Conservation (phyloP, 2,329 filamentous ascomycete species). For the Colletotrichum nymphaeae region DNA sequence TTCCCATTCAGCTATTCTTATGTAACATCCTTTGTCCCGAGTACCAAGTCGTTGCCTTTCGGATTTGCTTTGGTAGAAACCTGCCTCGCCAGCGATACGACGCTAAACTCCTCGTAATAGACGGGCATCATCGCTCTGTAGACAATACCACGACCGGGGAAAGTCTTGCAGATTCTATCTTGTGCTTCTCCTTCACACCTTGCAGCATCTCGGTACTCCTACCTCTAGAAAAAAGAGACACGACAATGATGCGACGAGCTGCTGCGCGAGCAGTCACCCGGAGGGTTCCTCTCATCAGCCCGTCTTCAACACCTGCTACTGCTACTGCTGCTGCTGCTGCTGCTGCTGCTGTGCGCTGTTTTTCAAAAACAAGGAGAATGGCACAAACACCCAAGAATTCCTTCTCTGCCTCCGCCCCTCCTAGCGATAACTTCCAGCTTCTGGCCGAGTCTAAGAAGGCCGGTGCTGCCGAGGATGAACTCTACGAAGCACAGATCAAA, state of each 20-base stretch:
- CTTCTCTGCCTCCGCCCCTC: constrained; percentile 39
- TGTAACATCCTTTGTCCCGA: constrained; percentile 13
- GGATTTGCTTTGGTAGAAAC: constrained; percentile 4
- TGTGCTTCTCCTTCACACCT: background rate
- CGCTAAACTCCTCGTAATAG: background rate
- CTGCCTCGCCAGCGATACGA: constrained; percentile 2
- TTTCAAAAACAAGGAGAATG: constrained; percentile 48
- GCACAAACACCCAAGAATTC: constrained; percentile 34
- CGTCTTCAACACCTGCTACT: constrained; percentile 35
- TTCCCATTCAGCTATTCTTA: background rate
- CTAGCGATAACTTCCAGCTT: constrained; percentile 87
- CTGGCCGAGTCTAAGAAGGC: constrained; percentile 82
- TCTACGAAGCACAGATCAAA: constrained; percentile 85
- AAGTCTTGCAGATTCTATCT: background rate
- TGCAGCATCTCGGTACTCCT: background rate
- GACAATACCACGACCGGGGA: background rate
- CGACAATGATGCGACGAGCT: constrained; percentile 48
- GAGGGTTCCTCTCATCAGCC: constrained; percentile 40
- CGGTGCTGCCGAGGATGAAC: constrained; percentile 82
- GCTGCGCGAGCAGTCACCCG: constrained; percentile 44
- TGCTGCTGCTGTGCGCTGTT: constrained; percentile 41
- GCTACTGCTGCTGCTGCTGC: constrained; percentile 38
- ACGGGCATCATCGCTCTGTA: background rate
- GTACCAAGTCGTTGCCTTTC: constrained; percentile 8
- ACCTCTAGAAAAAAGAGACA: background rate